Percentiles rank a stretch among this genome's conserved stretches.
phyloP scores from a whole-genome alignment of 805 yeast species.

The Spathaspora gorwiae region DNA sequence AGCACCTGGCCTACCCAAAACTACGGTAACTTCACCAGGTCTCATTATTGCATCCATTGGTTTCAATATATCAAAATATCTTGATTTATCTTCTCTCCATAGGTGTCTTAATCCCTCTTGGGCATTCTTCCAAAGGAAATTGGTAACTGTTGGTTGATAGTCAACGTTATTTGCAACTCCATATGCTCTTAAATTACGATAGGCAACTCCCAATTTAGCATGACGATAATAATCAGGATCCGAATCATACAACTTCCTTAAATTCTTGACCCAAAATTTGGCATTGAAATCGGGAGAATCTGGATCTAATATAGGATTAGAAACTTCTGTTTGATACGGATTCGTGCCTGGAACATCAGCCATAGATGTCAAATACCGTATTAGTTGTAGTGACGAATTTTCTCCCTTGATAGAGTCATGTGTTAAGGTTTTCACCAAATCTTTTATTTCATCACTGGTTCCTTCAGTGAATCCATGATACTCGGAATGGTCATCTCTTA shows the following conservation, averaged over 20 bases:
- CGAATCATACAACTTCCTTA: conserved; percentile 46
- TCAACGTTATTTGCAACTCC: conserved; percentile 68
- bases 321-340: conserved; percentile 22
- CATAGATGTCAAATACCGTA: conserved; percentile 42
- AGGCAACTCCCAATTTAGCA: conserved; percentile 54
- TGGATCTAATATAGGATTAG: conserved; percentile 49
- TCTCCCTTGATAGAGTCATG: conserved; percentile 16
- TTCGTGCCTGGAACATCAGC: conserved; percentile 46
- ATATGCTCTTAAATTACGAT: conserved; percentile 52
- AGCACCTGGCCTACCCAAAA: conserved; percentile 40
- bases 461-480: conserved; percentile 29
- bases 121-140: conserved; percentile 27
- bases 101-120: conserved; percentile 15
- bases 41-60: conserved; percentile 30
- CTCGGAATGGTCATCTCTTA: too few relatives aligned
- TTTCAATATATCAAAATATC: conserved; percentile 29
- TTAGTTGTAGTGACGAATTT: conserved; percentile 3
- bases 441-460: conserved; percentile 28
- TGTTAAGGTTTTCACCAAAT: conserved; percentile 38
- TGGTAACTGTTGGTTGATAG: conserved; percentile 56
- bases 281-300: conserved; percentile 52
- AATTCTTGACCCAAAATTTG: conserved; percentile 63
- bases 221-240: conserved; percentile 65
- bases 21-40: conserved; percentile 41
- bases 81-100: conserved; percentile 18